phyloP scores from a whole-genome alignment of 805 yeast genomes.

The Metschnikowia lochheadii region DNA sequence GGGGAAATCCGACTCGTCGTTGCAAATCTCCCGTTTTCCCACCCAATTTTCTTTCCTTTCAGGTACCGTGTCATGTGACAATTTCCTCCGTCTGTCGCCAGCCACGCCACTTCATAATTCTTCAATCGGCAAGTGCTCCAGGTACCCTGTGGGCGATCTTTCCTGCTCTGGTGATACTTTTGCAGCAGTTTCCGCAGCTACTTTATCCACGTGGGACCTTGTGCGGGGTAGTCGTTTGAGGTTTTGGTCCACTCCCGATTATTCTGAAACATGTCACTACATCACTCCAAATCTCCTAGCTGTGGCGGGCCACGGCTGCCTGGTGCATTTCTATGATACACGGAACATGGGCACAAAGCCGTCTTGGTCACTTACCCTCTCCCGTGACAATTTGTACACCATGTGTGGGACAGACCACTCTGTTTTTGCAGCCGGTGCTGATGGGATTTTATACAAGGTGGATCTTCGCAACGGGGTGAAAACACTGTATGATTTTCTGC shows the following conservation, averaged over 20 bases:
- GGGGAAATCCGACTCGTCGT: constrained; percentile 13
- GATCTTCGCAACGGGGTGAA: constrained; percentile 13
- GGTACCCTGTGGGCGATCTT: constrained; percentile 11
- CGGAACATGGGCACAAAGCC: constrained; percentile 8
- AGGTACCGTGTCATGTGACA: background rate
- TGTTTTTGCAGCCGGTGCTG: constrained; percentile 16
- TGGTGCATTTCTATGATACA: constrained; percentile 14
- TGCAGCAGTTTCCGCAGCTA: constrained; percentile 12
- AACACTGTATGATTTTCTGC: background rate
- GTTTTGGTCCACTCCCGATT: constrained; percentile 10
- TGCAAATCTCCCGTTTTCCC: constrained; percentile 8
- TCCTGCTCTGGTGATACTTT: constrained; percentile 4
- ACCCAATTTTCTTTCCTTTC: background rate
- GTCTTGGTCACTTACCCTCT: constrained; percentile 8
- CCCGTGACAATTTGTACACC: constrained; percentile 15
- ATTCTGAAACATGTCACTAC: constrained; percentile 9
- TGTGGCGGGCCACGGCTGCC: constrained; percentile 17
- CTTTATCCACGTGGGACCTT: constrained; percentile 16
- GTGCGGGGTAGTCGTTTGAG: constrained; percentile 10
- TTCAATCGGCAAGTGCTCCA: constrained; percentile 17
- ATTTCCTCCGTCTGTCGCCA: background rate
- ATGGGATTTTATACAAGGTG: constrained; percentile 14
- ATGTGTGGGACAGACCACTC: constrained; percentile 10
- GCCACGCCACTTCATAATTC: background rate
- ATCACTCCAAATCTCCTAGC: constrained; percentile 11